phyloP scores from a whole-genome alignment of 495 filamentous ascomycete species.

The Parachaetomium inaequale region DNA sequence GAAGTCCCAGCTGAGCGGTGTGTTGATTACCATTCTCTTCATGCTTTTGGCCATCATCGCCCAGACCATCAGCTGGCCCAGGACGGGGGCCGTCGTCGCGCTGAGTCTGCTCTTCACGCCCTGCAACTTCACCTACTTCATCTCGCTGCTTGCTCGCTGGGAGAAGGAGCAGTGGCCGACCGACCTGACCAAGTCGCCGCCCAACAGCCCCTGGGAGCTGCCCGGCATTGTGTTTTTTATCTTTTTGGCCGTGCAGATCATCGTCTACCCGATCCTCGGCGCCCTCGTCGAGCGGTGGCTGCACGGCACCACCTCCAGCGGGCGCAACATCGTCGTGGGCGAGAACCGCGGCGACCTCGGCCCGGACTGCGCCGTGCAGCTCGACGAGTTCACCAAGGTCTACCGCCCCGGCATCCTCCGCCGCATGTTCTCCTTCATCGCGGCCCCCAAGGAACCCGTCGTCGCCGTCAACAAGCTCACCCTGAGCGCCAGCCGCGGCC shows the following conservation, averaged over 20 bases:
- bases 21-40: conserved; percentile 60
- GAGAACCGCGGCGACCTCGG: conserved; percentile 33
- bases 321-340: conserved; percentile 49
- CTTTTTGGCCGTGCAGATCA: conserved; percentile 66
- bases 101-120: conserved; percentile 71
- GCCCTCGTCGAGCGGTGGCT: conserved; percentile 67
- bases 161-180: conserved; percentile 54
- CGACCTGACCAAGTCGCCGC: conserved; percentile 54
- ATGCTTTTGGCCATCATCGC: conserved; percentile 65
- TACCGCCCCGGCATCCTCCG: conserved; percentile 64
- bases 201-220: conserved; percentile 57
- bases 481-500: conserved; percentile 62
- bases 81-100: conserved; percentile 55
- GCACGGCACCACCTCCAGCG: conserved; percentile 67
- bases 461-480: conserved; percentile 67
- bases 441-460: conserved; percentile 58
- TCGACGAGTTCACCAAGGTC: conserved; percentile 67
- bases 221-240: conserved; percentile 66
- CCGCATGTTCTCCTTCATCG: conserved; percentile 52
- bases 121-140: conserved; percentile 73
- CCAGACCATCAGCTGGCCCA: conserved; percentile 57
- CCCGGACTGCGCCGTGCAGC: conserved; percentile 54
- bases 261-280: conserved; percentile 67
- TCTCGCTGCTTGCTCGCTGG: conserved; percentile 63
- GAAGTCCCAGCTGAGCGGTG: conserved; percentile 71